Evolutionary conservation across 2,329 filamentous ascomycete species (phyloP).

Genomic region (Scopulariopsis brevicaulis): DNA sequence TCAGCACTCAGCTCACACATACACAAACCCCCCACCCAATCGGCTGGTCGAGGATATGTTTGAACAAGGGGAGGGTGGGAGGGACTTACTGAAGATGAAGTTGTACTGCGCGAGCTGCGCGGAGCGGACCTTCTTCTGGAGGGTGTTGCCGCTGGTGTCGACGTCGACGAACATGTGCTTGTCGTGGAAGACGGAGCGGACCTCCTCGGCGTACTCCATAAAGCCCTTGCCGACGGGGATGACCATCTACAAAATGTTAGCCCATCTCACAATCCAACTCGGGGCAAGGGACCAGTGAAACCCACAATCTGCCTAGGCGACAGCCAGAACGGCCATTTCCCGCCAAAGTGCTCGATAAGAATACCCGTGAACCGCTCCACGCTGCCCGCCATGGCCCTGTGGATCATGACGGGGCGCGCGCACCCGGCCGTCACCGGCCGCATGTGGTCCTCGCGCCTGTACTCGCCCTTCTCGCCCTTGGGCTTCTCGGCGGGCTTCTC

Average conservation of each 20-base stretch:
- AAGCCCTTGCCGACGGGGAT: slow-evolving; percentile 65
- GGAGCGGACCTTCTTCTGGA: slow-evolving; percentile 82
- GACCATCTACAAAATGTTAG: slow-evolving; percentile 24
- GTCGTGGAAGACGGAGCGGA: slow-evolving; percentile 55
- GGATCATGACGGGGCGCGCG: slow-evolving; percentile 75
- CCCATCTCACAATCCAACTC: slow-evolving; percentile 16
- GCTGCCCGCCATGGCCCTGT: slow-evolving; percentile 70
- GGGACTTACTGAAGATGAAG: slow-evolving; percentile 58
- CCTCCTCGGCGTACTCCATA: slow-evolving; percentile 64
- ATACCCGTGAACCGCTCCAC: slow-evolving; percentile 57
- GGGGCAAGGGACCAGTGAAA: neutral
- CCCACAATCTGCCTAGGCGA: slow-evolving; percentile 63
- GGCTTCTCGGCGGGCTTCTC: slow-evolving; percentile 19
- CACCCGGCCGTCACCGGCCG: slow-evolving; percentile 54
- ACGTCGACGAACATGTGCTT: slow-evolving; percentile 57
- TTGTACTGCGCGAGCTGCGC: slow-evolving; percentile 75
- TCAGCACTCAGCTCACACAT: neutral
- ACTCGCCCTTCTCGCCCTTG: slow-evolving; percentile 32
- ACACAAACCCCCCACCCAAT: neutral
- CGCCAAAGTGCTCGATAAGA: slow-evolving; percentile 72
- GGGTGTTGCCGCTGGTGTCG: slow-evolving; percentile 54
- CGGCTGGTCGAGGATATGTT: too few relatives aligned
- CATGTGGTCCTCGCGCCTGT: slow-evolving; percentile 19
- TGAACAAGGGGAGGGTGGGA: neutral
- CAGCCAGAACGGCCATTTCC: slow-evolving; percentile 86